These are phyloP conservation scores for Komagataella pseudopastoris DNA, from an alignment of 805 yeast species.

Conservation along the genomic window DNA sequence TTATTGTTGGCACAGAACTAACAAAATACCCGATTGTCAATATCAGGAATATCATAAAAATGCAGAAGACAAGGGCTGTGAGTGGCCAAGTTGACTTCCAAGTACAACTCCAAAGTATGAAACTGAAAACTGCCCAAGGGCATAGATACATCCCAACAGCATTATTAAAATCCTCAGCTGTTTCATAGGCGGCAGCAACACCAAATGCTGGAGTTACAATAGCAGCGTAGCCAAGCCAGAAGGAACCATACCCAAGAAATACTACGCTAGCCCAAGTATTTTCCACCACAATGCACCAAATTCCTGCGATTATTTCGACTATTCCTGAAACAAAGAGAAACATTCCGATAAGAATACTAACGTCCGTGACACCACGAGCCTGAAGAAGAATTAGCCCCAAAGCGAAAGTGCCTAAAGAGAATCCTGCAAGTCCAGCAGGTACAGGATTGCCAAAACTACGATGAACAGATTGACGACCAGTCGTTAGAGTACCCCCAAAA, in stretches of 20 bases:
- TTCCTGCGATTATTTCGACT: constrained; percentile 34
- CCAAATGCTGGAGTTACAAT: constrained; percentile 30
- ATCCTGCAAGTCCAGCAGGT: constrained; percentile 39
- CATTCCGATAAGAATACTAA: constrained; percentile 30
- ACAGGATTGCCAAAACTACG: constrained; percentile 32
- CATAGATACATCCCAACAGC: constrained; percentile 34
- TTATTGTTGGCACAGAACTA: constrained; percentile 16
- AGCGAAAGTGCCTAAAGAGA: constrained; percentile 30
- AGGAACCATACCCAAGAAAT: constrained; percentile 38
- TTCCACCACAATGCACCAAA: constrained; percentile 35
- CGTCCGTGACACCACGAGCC: constrained; percentile 27
- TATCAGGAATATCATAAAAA: constrained; percentile 30
- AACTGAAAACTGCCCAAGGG: constrained; percentile 40
- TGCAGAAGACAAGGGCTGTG: constrained; percentile 23
- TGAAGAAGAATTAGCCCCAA: constrained; percentile 31
- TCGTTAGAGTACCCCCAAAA: constrained; percentile 43
- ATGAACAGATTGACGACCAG: constrained; percentile 20
- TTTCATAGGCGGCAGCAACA: constrained; percentile 17
- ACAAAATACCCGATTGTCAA: constrained; percentile 30
- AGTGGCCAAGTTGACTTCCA: constrained; percentile 33
- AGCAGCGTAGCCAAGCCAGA: constrained; percentile 34
- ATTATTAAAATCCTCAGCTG: constrained; percentile 21
- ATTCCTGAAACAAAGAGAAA: constrained; percentile 35
- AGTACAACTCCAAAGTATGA: constrained; percentile 29
- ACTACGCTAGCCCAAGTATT: constrained; percentile 46